These are phyloP conservation scores for Macrocystidia cucumis DNA, from an alignment of 1,284 basidiomycete species.

Conservation along the genomic window DNA sequence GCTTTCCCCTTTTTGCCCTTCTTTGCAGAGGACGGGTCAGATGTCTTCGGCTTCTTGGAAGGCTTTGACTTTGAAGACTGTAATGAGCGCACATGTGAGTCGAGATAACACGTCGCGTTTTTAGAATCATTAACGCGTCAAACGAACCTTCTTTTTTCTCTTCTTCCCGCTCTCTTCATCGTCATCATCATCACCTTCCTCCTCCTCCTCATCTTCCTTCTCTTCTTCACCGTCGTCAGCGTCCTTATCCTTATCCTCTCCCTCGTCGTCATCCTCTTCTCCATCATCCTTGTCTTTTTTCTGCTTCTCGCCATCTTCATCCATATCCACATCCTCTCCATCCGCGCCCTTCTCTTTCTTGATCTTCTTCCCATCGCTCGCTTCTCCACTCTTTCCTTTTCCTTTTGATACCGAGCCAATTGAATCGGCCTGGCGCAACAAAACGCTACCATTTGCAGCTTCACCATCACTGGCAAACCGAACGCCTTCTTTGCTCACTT, in stretches of 20 bases:
- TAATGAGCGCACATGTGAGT: constrained; percentile 4
- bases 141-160: constrained; percentile 63
- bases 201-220: constrained; percentile 12
- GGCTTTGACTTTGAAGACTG: constrained; percentile 22
- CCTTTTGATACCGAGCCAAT: constrained; percentile 20
- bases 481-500: constrained; percentile 94
- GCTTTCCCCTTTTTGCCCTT: constrained; percentile 50
- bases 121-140: constrained; percentile 1
- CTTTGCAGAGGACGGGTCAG: constrained; percentile 22
- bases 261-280: constrained; percentile 43
- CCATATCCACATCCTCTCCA: constrained; percentile 40
- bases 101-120: constrained; percentile 1
- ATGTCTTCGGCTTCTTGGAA: constrained; percentile 38
- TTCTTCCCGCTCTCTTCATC: constrained; percentile 29
- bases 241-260: constrained; percentile 29
- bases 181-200: constrained; percentile 18
- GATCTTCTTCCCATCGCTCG: constrained; percentile 27
- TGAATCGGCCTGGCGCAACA: constrained; percentile 65
- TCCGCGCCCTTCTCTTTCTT: constrained; percentile 34
- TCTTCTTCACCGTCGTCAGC: constrained; percentile 30
- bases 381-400: constrained; percentile 41
- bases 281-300: constrained; percentile 48
- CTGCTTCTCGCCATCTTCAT: constrained; percentile 36
- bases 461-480: constrained; percentile 94
- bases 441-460: constrained; percentile 85